phyloP scores from a whole-genome alignment of 257 asterid genomes.

The Solanum tarapatanum region DNA sequence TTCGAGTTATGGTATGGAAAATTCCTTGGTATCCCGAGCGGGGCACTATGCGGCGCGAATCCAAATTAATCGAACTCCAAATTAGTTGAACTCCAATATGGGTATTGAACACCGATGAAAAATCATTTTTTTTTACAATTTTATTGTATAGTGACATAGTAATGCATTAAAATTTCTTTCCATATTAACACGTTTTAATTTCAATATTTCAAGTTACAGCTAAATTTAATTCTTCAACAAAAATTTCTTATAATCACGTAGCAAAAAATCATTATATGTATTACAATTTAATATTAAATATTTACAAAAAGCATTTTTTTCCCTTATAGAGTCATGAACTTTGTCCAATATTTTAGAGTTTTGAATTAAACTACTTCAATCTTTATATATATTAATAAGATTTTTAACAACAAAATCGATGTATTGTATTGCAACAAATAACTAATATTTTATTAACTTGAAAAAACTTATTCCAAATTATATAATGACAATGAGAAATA shows the following conservation, averaged over 20 bases:
- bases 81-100: no score
- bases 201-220: not conserved
- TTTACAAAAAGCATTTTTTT: no score
- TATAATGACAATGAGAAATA: not conserved
- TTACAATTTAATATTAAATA: no score
- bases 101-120: no score
- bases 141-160: not conserved
- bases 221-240: not conserved
- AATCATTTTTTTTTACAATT: no score
- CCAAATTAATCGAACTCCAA: not conserved
- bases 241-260: no score
- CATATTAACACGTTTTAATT: not conserved
- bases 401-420: no score
- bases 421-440: not conserved
- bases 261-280: not conserved
- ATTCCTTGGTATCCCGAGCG: not conserved
- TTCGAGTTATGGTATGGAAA: no score
- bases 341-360: not conserved
- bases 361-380: no score
- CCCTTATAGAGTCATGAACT: not conserved
- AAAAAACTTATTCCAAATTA: not conserved
- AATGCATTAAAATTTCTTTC: no score
- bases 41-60: rapidly evolving
- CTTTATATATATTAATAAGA: no score
- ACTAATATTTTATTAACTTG: not conserved